These are phyloP conservation scores for Populus simonii DNA, from an alignment of 345 rosid species.

Conservation along the genomic window DNA sequence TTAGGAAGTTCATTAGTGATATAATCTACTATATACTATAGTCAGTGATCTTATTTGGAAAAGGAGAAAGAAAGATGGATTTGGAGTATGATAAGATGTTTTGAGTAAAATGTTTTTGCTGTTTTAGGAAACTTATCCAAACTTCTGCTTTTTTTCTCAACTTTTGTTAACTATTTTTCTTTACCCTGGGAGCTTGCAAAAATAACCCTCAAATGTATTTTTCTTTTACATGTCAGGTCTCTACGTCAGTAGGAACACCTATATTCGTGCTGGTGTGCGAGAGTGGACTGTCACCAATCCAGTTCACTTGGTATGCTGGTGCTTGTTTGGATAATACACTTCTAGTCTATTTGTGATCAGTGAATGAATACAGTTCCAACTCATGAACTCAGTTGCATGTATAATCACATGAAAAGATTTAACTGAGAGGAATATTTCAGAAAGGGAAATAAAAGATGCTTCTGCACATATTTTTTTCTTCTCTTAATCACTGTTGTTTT, in stretches of 20 bases:
- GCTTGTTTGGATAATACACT: background rate
- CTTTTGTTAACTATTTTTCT: background rate
- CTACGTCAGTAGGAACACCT: conserved; percentile 92
- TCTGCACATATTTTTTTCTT: background rate
- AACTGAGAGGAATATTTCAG: background rate
- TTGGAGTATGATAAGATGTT: background rate
- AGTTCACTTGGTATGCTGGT: conserved; percentile 76
- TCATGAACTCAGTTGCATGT: background rate
- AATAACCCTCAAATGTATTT: background rate
- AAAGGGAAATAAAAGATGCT: background rate
- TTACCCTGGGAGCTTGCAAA: background rate
- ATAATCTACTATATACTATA: too few species aligned
- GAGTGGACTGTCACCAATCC: conserved; percentile 93
- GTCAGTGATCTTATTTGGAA: too few species aligned
- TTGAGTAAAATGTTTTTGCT: background rate
- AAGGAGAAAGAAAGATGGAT: too few species aligned
- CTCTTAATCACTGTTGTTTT: background rate
- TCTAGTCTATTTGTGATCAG: background rate
- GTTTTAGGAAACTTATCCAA: background rate
- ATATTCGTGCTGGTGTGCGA: conserved; percentile 79
- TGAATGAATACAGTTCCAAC: background rate
- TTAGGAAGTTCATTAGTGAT: background rate
- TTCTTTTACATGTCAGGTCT: conserved; percentile 47
- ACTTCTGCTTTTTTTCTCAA: background rate
- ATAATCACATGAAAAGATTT: background rate